These are phyloP conservation scores for Leccinellum albellum DNA, from an alignment of 768 basidiomycete genomes.

Conservation along the genomic window DNA sequence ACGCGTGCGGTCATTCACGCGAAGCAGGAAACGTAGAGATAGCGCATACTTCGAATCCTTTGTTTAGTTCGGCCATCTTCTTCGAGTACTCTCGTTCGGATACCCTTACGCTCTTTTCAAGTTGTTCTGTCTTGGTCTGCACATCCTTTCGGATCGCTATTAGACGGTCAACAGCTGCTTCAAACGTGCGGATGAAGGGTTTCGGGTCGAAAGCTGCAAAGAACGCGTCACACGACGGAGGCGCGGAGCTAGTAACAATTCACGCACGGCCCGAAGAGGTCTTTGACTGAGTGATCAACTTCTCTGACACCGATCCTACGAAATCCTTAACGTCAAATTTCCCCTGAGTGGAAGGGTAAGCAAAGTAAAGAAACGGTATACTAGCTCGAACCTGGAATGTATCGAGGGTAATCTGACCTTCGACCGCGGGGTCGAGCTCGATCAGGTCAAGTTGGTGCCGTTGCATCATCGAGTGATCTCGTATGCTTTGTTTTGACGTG, in stretches of 20 bases:
- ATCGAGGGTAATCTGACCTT: conserved; percentile 49
- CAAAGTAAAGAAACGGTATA: not conserved
- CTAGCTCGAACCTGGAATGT: conserved; percentile 48
- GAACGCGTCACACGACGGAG: conserved; percentile 6
- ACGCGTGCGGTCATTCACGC: not conserved
- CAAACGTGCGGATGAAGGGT: conserved; percentile 90
- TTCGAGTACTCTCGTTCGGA: conserved; percentile 93
- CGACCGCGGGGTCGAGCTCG: conserved; percentile 49
- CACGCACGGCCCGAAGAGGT: conserved; percentile 75
- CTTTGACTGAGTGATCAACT: conserved; percentile 82
- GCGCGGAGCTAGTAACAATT: conserved; percentile 6
- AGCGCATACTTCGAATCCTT: conserved; percentile 81
- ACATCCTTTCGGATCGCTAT: conserved; percentile 87
- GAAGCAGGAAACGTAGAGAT: not conserved
- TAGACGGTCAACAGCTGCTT: conserved; percentile 83
- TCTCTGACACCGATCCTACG: conserved; percentile 81
- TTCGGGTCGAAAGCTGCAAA: conserved; percentile 84
- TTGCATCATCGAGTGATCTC: conserved; percentile 3
- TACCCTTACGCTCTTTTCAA: conserved; percentile 86
- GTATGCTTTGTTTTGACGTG: conserved; percentile 27
- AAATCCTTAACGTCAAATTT: conserved; percentile 94
- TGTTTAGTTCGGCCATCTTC: conserved; percentile 89
- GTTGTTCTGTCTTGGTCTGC: conserved; percentile 82
- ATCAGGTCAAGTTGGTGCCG: conserved; percentile 20
- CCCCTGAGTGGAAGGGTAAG: conserved; percentile 44